phyloP scores from a whole-genome alignment of 1,139 yeast species.

The Geotrichum citri-aurantii region DNA sequence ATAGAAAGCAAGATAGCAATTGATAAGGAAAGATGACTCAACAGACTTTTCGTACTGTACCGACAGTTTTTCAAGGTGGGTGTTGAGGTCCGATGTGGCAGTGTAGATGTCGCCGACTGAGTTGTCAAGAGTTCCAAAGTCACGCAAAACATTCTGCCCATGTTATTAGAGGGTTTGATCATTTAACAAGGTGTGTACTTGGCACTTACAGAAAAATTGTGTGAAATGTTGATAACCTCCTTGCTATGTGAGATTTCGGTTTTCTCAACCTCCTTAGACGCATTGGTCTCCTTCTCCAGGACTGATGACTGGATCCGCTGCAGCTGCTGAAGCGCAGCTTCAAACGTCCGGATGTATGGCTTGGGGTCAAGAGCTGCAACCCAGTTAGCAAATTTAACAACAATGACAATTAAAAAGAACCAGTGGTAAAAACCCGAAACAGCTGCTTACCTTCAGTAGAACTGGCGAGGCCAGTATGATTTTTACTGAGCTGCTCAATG shows the following conservation, averaged over 20 bases:
- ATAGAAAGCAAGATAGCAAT: conserved; percentile 72
- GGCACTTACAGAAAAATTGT: conserved; percentile 8
- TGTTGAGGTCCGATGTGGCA: conserved; percentile 70
- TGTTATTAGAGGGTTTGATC: not conserved
- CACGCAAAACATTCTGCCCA: conserved; percentile 30
- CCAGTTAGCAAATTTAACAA: conserved; percentile 20
- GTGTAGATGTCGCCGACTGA: conserved; percentile 46
- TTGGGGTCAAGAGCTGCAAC: conserved; percentile 60
- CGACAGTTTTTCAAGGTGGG: conserved; percentile 66
- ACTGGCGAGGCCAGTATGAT: conserved; percentile 40
- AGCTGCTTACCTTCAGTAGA: conserved; percentile 48
- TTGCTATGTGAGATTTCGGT: conserved; percentile 63
- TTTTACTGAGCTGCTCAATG: conserved; percentile 74
- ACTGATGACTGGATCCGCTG: conserved; percentile 56
- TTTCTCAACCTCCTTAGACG: conserved; percentile 54
- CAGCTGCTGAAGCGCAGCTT: conserved; percentile 71
- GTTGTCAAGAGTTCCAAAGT: conserved; percentile 55
- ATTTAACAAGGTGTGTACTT: not conserved
- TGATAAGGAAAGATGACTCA: conserved; percentile 66
- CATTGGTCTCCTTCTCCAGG: conserved; percentile 41
- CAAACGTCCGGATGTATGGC: conserved; percentile 91
- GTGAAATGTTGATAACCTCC: conserved; percentile 44
- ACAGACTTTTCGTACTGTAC: conserved; percentile 68
- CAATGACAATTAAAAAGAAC: not conserved
- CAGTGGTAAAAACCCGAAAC: not conserved